Evolutionary conservation across 306 rosid genomes (phyloP), one percentile per base, ranked within the genome.

Genomic region (Calophaca sinica): DNA sequence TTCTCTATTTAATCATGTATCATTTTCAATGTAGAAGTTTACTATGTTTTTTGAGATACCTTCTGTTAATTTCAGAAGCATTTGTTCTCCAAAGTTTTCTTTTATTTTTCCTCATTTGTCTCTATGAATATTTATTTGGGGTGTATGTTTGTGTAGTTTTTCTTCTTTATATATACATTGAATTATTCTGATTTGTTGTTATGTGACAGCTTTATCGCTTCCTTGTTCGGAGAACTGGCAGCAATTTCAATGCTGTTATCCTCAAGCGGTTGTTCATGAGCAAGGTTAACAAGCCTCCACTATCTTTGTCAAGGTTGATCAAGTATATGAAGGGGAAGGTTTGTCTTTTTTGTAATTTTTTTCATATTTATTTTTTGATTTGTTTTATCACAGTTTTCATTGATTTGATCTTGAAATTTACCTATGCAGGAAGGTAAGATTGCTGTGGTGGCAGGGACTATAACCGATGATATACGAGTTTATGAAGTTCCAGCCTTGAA

Each of bases 251-350:
- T 80, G 90, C 88, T 2, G 97, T 91, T 2, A 83, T 91, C 29
- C 94, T 88, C 33, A 91, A 89, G 86, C 87, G 97, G 35, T 73
- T 91, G 81, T 88, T 91, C 73, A 91, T 91, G 97, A 89, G 96
- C 88, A 88, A 84, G 88, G 89, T 88, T 64, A 91, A 91, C 89
- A 89, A 83, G 84, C 81, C 97, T 35, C 97, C 97, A 42, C 88
- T 91, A 31, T 91, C 97, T 9, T 81, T 91, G 33, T 91, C 97
- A 59, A 89, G 89, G 75, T 80, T 91, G 85, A 86, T 89, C 52
- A 82, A 79, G 73, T 89, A 63, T 60, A 86, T 41, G 31, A 46
- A 86, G 72, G 93, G 96, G 3, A 91, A 91, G 96, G 97, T 91
- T 72, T 13, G 91, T 83, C 5, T 31, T n/a, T 49, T 13, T 48